phyloP scores from a whole-genome alignment of 1,284 basidiomycete species.

The Melampsora abietis-canadensis region DNA sequence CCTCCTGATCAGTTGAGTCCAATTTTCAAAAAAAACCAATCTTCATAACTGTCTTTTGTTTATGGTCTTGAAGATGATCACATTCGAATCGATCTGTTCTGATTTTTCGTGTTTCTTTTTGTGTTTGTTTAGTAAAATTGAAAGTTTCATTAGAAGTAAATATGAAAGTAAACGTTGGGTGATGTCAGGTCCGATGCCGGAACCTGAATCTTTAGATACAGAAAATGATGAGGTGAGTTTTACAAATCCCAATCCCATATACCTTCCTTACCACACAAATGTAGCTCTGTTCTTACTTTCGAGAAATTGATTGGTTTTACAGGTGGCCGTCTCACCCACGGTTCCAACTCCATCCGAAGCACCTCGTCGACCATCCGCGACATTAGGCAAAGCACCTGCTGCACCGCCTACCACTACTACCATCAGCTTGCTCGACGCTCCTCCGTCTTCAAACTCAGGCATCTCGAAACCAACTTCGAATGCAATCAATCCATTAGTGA shows the following conservation, averaged over 20 bases:
- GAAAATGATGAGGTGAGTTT: slow-evolving; percentile 49
- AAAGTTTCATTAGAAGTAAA: slow-evolving; percentile 94
- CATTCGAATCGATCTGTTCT: no score
- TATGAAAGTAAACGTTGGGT: slow-evolving; percentile 94
- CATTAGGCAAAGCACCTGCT: slow-evolving; percentile 40
- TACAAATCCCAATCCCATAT: background rate
- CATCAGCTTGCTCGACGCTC: slow-evolving; percentile 50
- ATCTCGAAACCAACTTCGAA: slow-evolving; percentile 60
- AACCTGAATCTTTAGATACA: slow-evolving; percentile 74
- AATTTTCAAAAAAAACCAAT: background rate
- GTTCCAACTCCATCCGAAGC: slow-evolving; percentile 9
- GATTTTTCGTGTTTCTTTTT: no score
- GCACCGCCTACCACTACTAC: slow-evolving; percentile 53
- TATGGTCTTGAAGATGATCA: background rate
- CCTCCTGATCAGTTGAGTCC: slow-evolving; percentile 86
- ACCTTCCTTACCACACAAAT: background rate
- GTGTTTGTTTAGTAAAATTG: slow-evolving; percentile 73
- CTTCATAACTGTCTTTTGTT: background rate
- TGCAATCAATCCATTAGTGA: slow-evolving; percentile 49
- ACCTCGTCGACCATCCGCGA: slow-evolving; percentile 6
- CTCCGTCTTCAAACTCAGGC: slow-evolving; percentile 49
- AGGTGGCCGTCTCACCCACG: background rate
- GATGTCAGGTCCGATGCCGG: slow-evolving; percentile 78
- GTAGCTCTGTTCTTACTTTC: background rate
- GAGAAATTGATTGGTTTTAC: background rate